phyloP scores from a whole-genome alignment of 768 basidiomycete genomes.

The Arthromyces matolae region DNA sequence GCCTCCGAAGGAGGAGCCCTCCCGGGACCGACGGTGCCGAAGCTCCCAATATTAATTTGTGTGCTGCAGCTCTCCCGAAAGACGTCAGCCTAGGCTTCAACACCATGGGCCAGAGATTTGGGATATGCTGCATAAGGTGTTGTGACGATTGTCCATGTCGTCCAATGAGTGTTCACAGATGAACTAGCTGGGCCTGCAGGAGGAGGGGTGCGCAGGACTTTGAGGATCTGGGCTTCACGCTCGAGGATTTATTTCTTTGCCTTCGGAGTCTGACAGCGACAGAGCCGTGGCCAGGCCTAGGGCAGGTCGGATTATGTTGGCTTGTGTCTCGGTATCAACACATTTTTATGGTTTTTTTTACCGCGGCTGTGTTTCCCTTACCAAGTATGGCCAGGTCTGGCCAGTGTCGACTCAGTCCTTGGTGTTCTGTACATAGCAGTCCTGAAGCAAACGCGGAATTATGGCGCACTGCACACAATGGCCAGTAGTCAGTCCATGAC shows the following conservation, averaged over 20 bases:
- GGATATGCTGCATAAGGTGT: slow-evolving; percentile 73
- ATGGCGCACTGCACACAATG: too few species aligned
- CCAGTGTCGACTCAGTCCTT: too few species aligned
- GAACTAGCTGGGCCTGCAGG: slow-evolving; percentile 17
- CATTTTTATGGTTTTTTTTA: too few species aligned
- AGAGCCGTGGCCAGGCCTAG: slow-evolving; percentile 90
- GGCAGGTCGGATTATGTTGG: too few species aligned
- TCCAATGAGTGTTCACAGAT: slow-evolving; percentile 34
- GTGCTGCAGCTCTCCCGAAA: slow-evolving; percentile 51
- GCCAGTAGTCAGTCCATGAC: too few species aligned
- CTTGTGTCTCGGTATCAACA: too few species aligned
- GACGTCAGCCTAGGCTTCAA: slow-evolving; percentile 50
- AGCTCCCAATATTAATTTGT: slow-evolving; percentile 49
- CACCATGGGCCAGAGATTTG: slow-evolving; percentile 53
- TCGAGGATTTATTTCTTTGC: slow-evolving; percentile 64
- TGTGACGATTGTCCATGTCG: slow-evolving; percentile 63
- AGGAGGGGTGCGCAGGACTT: slow-evolving; percentile 37
- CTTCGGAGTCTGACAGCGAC: slow-evolving; percentile 61
- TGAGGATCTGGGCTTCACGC: slow-evolving; percentile 76
- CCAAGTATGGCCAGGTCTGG: too few species aligned
- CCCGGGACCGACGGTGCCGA: too few species aligned
- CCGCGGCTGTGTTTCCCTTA: too few species aligned
- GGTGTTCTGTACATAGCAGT: too few species aligned
- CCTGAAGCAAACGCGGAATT: too few species aligned
- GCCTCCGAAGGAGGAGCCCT: too few species aligned